Evolutionary conservation across 495 filamentous ascomycete species (phyloP).

Genomic region (Podospora pseudopauciseta): DNA sequence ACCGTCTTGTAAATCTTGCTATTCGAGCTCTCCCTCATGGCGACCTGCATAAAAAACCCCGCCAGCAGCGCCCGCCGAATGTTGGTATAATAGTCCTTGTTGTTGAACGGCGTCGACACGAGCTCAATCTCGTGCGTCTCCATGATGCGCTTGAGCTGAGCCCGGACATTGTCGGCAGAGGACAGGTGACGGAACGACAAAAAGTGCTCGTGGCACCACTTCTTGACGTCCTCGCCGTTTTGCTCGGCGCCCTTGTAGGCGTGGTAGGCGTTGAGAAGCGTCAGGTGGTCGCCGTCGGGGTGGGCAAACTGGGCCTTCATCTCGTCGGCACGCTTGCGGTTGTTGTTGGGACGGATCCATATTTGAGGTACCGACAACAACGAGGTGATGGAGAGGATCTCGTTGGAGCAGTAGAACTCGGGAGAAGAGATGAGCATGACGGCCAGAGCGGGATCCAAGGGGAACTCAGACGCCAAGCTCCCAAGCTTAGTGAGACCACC

Average conservation of each 20-base stretch:
- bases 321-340: constrained; percentile 90
- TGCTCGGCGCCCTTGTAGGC: constrained; percentile 76
- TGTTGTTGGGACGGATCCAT: constrained; percentile 80
- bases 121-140: constrained; percentile 82
- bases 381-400: constrained; percentile 91
- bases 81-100: constrained; percentile 97
- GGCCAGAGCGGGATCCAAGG: constrained; percentile 88
- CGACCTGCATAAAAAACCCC: constrained; percentile 99
- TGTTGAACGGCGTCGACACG: constrained; percentile 80
- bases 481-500: constrained; percentile 85
- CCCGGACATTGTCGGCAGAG: constrained; percentile 88
- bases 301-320: constrained; percentile 96
- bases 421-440: constrained; percentile 98
- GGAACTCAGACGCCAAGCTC: constrained; percentile 88
- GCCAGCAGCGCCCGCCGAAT: constrained; percentile 90
- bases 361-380: constrained; percentile 93
- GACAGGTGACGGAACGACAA: constrained; percentile 84
- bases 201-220: constrained; percentile 98
- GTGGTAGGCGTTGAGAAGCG: constrained; percentile 96
- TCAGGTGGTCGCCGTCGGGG: constrained; percentile 89
- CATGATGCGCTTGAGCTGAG: constrained; percentile 93
- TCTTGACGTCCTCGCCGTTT: constrained; percentile 68
- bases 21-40: constrained; percentile 71
- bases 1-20: constrained; percentile 89
- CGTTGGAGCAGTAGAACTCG: constrained; percentile 98